Percentiles rank a stretch among this genome's conserved stretches.
Evolutionary conservation across 768 basidiomycete genomes (phyloP).

Genomic region (Pulveroboletus sp.): DNA sequence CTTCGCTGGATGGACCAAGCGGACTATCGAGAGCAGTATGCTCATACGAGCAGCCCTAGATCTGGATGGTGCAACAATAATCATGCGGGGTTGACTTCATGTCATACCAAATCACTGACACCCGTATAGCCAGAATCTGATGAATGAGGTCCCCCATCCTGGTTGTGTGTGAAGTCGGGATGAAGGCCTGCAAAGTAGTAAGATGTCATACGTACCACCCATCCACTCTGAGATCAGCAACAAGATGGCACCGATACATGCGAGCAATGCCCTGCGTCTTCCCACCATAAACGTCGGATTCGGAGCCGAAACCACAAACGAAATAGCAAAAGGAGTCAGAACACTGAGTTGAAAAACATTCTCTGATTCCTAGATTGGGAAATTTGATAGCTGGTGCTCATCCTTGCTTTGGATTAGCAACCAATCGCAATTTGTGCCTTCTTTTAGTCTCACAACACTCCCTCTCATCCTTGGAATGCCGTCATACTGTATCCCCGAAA

Average conservation of each 20-base stretch:
- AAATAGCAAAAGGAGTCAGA: constrained; percentile 10
- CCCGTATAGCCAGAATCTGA: constrained; percentile 17
- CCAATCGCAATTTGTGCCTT: neutral
- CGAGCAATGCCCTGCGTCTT: constrained; percentile 17
- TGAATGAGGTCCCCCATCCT: constrained; percentile 4
- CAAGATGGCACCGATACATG: constrained; percentile 1
- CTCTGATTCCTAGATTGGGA: constrained; percentile 8
- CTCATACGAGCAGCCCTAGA: constrained; percentile 23
- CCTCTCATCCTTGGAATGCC: neutral
- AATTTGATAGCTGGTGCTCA: constrained; percentile 8
- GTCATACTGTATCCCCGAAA: constrained; percentile 2
- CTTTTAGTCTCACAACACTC: constrained; percentile 5
- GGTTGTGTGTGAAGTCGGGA: neutral
- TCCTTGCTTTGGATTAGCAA: neutral
- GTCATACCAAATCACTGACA: constrained; percentile 16
- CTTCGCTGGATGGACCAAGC: constrained; percentile 13
- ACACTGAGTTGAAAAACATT: constrained; percentile 11
- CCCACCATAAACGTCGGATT: constrained; percentile 22
- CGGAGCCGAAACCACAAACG: constrained; percentile 16
- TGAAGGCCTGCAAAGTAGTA: too few relatives aligned
- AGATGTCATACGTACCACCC: constrained; percentile 13
- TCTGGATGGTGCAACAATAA: neutral
- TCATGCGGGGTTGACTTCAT: neutral
- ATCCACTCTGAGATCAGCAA: constrained; percentile 12
- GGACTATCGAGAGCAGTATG: constrained; percentile 19